phyloP scores from a whole-genome alignment of 345 rosid genomes.

The Cardamine occulta region DNA sequence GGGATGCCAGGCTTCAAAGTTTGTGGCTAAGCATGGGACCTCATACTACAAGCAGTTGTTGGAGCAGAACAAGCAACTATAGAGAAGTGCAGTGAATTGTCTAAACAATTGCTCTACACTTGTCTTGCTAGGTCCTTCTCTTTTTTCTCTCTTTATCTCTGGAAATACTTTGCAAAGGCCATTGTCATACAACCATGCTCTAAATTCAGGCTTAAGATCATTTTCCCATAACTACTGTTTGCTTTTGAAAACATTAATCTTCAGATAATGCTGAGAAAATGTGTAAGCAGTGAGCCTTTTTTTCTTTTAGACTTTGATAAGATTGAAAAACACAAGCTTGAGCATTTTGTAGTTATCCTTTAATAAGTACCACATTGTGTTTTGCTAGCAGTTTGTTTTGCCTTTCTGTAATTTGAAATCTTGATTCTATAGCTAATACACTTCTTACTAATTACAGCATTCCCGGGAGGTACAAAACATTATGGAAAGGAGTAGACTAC shows the following conservation, averaged over 20 bases:
- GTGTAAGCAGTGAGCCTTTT: not conserved
- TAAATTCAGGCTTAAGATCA: not conserved
- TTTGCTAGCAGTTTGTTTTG: not conserved
- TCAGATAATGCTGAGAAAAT: too few relatives aligned
- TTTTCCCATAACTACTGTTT: too few relatives aligned
- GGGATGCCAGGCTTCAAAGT: conserved; percentile 60
- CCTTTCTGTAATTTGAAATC: not conserved
- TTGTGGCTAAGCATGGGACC: conserved; percentile 57
- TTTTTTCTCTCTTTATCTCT: not conserved
- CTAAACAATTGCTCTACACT: conserved; percentile 71
- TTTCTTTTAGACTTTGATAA: not conserved
- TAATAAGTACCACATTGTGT: not conserved
- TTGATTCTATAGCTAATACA: conserved; percentile 24
- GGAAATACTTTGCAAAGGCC: not conserved
- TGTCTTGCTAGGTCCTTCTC: conserved; percentile 65
- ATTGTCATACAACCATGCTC: not conserved
- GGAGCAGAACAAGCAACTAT: conserved; percentile 68
- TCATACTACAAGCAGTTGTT: conserved; percentile 60
- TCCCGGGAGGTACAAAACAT: conserved; percentile 51
- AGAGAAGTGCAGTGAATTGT: conserved; percentile 63
- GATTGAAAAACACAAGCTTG: not conserved
- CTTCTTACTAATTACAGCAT: conserved; percentile 47
- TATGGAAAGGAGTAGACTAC: conserved; percentile 60
- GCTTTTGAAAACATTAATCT: too few relatives aligned
- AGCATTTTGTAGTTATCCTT: not conserved